These are phyloP conservation scores for Talaromyces sp. DNA, from an alignment of 2,329 filamentous ascomycete species.

Conservation along the genomic window DNA sequence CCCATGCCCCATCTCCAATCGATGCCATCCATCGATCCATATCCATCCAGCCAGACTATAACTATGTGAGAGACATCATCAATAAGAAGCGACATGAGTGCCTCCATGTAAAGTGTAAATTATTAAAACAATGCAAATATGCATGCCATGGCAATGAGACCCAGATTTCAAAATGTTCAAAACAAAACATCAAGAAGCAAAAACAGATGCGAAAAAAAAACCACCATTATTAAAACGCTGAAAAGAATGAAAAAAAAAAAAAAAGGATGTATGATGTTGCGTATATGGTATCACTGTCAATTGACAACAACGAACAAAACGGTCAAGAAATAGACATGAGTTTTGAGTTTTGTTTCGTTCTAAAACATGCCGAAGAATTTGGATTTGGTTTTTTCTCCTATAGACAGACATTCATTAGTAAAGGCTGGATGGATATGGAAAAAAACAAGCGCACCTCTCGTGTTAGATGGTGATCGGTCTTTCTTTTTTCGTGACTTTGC, in stretches of 20 bases:
- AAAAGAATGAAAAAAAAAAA: background rate
- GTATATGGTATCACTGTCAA: background rate
- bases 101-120: background rate
- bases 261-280: background rate
- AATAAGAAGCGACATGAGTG: background rate
- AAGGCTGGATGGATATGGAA: background rate
- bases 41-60: background rate
- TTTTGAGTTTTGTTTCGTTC: background rate
- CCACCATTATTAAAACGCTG: background rate
- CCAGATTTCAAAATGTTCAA: background rate
- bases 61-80: background rate
- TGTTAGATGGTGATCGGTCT: conserved; percentile 7
- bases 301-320: background rate
- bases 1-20: no score
- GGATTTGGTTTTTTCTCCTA: conserved; percentile 12
- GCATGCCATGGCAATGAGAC: no score
- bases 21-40: no score
- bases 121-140: no score
- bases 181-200: background rate
- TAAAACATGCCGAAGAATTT: conserved; percentile 22
- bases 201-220: no score
- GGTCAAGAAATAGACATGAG: background rate
- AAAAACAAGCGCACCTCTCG: background rate
- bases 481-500: conserved; percentile 15
- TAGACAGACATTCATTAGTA: background rate